A percentile compares a stretch with the other conserved stretches of the same genome.
These are phyloP conservation scores for Metarhizium brunneum DNA, from an alignment of 2,329 filamentous ascomycete genomes.

Conservation along the genomic window DNA sequence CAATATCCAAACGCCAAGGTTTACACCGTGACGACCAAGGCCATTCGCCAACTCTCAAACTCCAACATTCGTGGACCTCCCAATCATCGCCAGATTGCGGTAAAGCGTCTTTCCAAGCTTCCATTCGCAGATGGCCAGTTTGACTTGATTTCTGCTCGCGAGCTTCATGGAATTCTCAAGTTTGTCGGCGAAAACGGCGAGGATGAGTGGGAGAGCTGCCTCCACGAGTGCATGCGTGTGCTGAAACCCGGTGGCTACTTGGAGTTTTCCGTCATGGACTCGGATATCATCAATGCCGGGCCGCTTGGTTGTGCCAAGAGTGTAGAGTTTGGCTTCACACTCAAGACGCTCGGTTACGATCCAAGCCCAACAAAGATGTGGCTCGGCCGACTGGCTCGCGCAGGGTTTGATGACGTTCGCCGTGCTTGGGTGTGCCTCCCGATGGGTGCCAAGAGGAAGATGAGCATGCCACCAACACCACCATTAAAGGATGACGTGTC, in stretches of 20 bases:
- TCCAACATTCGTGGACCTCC: slow-evolving; percentile 70
- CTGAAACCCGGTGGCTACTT: slow-evolving; percentile 89
- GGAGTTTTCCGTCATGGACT: slow-evolving; percentile 84
- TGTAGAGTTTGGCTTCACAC: slow-evolving; percentile 84
- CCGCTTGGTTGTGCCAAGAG: slow-evolving; percentile 71
- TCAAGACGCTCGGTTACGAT: slow-evolving; percentile 86
- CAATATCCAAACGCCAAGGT: slow-evolving; percentile 80
- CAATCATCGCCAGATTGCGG: slow-evolving; percentile 78
- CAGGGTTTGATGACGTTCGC: slow-evolving; percentile 72
- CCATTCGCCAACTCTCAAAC: slow-evolving; percentile 60
- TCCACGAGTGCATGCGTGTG: slow-evolving; percentile 80
- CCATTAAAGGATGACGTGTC: slow-evolving; percentile 25
- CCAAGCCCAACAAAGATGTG: slow-evolving; percentile 74
- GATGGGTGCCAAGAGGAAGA: slow-evolving; percentile 48
- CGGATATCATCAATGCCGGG: slow-evolving; percentile 79
- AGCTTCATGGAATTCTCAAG: slow-evolving; percentile 78
- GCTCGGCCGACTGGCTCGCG: slow-evolving; percentile 61
- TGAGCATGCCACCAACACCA: slow-evolving; percentile 20
- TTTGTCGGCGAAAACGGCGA: slow-evolving; percentile 55
- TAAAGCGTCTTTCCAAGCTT: slow-evolving; percentile 67
- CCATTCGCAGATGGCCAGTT: slow-evolving; percentile 84
- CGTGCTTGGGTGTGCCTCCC: slow-evolving; percentile 86
- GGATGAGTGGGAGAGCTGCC: slow-evolving; percentile 82
- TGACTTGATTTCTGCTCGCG: slow-evolving; percentile 82
- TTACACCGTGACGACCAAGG: slow-evolving; percentile 75